Evolutionary conservation across 2,329 filamentous ascomycete genomes (phyloP), one percentile per base, ranked within the genome.

Genomic region (Fusarium acutatum): DNA sequence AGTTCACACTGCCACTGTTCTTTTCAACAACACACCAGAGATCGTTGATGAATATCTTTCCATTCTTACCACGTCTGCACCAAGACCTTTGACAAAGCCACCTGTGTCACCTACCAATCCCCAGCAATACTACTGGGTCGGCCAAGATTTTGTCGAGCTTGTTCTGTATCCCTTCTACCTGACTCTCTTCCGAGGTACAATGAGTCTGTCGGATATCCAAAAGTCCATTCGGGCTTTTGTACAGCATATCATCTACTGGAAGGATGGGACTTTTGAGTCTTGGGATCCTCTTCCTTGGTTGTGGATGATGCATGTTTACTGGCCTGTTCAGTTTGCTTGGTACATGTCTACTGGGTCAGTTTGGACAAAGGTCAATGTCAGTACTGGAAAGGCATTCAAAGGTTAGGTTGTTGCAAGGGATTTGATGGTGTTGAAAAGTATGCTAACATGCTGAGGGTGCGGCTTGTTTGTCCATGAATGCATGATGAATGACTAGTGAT

Each of bases 321-420:
- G 86, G 84, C 89, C 89, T 1, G 63, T 82, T 28, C 82, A 81
- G 66, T 91, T 93, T 74, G 52, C 85, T 11, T 77, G 68, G 76
- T 62, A 84, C 81, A 56, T 82, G 88, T 63, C 79, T 79, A 75
- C 78, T 8, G 85, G 88, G 3, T 83, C 82, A 64, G 28, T 66
- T 0, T 94, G 91, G 92, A 91, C 87, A 69, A 84, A 90, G 68
- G 79, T 92, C 41, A 93, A 94, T 80, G 89, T 93, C 7, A 92
- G 90, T 75, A 93, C 92, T 1, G 80, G 81, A 17, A 83, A 82
- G 67, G 74, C 77, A 3, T 83, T 83, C 15, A 61, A 57, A 17
- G 44, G 44, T n/a, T 47, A 47, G 44, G 26, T 9, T 30, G 20
- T 8, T 30, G 20, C 3, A 12, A 5, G 5, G 5, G 10, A 47